Evolutionary conservation across 2,329 filamentous ascomycete species (phyloP).

Genomic region (Penicillium paneum): DNA sequence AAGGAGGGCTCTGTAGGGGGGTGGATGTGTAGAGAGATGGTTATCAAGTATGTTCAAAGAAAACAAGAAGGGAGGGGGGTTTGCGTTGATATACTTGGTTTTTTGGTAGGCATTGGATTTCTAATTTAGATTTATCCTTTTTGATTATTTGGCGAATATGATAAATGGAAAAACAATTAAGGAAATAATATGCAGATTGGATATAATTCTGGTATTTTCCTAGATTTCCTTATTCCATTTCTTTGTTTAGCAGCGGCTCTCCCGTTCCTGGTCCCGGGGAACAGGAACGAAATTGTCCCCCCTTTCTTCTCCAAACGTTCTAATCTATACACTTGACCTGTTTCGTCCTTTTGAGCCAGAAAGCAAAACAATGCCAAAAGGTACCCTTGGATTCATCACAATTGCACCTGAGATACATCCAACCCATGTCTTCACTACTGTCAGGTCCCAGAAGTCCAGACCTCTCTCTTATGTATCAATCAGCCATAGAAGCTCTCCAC

Average conservation of each 20-base stretch:
- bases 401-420: slow-evolving; percentile 18
- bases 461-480: slow-evolving; percentile 7
- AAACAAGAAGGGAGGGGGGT: slow-evolving; percentile 13
- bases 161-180: slow-evolving; percentile 6
- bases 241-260: slow-evolving; percentile 34
- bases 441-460: slow-evolving; percentile 15
- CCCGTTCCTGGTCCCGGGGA: slow-evolving; percentile 33
- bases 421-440: neutral
- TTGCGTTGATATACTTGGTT: slow-evolving; percentile 34
- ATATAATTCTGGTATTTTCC: no score
- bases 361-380: neutral
- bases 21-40: slow-evolving; percentile 10
- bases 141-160: neutral
- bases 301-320: slow-evolving; percentile 27
- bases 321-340: neutral
- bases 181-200: neutral
- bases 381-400: slow-evolving; percentile 22
- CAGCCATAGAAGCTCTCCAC: slow-evolving; percentile 18
- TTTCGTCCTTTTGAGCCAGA: neutral
- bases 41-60: slow-evolving; percentile 16
- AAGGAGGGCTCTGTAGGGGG: slow-evolving; percentile 20
- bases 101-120: slow-evolving; percentile 10
- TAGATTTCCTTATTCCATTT: slow-evolving; percentile 15
- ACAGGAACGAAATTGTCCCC: slow-evolving; percentile 29
- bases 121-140: slow-evolving; percentile 3